Percentiles rank a stretch among this genome's conserved stretches.
These are phyloP conservation scores for Laburnicola sp. DNA, from an alignment of 2,329 filamentous ascomycete genomes.

Conservation along the genomic window DNA sequence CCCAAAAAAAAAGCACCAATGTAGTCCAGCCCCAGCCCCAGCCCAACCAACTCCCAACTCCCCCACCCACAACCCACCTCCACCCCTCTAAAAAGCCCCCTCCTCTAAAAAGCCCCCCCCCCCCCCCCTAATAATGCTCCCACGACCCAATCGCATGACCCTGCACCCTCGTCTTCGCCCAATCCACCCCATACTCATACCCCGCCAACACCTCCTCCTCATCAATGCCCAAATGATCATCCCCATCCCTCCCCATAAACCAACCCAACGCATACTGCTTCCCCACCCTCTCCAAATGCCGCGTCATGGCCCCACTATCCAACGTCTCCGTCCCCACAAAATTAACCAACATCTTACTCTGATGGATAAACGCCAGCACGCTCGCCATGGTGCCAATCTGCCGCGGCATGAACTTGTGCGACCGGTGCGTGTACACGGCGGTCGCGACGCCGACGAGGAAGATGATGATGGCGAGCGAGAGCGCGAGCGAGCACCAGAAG, in stretches of 20 bases:
- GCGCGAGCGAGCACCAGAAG: slow-evolving; percentile 66
- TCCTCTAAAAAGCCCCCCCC: background rate
- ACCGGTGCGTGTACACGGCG: slow-evolving; percentile 64
- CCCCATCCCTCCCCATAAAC: slow-evolving; percentile 73
- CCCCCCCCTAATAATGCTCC: slow-evolving; percentile 28
- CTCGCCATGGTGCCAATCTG: slow-evolving; percentile 78
- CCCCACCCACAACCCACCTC: background rate
- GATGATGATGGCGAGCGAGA: slow-evolving; percentile 66
- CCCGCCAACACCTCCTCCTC: slow-evolving; percentile 69
- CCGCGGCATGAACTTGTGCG: slow-evolving; percentile 72
- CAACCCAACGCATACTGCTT: slow-evolving; percentile 76
- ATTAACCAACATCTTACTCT: slow-evolving; percentile 76
- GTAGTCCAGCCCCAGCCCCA: too few species aligned
- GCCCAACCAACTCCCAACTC: too few species aligned
- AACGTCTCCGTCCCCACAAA: slow-evolving; percentile 72
- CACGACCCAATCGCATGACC: slow-evolving; percentile 38
- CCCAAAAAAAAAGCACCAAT: too few species aligned
- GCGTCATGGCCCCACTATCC: slow-evolving; percentile 63
- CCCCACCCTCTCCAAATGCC: slow-evolving; percentile 60
- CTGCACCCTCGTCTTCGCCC: slow-evolving; percentile 36
- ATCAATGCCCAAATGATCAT: slow-evolving; percentile 76
- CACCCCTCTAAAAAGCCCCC: background rate
- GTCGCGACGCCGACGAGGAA: slow-evolving; percentile 65
- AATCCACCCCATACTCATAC: slow-evolving; percentile 65
- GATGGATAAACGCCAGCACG: slow-evolving; percentile 76